These are phyloP conservation scores for Penicillium crustosum DNA, from an alignment of 2,329 filamentous ascomycete genomes.

Conservation along the genomic window DNA sequence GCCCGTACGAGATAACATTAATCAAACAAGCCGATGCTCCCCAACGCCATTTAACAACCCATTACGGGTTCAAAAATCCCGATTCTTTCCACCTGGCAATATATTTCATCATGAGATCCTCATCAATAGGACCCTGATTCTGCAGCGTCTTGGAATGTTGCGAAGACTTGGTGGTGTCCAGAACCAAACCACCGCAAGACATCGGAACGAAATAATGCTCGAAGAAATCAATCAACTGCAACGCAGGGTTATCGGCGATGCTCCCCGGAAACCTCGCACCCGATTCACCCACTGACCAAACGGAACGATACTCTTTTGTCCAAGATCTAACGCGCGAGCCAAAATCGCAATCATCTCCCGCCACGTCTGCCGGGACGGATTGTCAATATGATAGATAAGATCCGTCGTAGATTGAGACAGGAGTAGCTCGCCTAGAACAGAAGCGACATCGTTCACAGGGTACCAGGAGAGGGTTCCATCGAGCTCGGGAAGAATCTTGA, in stretches of 20 bases:
- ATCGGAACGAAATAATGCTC: constrained; percentile 9
- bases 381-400: not conserved
- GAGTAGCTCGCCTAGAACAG: not conserved
- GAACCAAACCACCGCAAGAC: constrained; percentile 13
- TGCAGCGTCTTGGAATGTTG: not conserved
- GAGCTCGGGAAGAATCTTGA: not conserved
- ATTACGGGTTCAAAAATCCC: no score
- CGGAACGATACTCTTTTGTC: not conserved
- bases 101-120: not conserved
- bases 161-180: no score
- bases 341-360: not conserved
- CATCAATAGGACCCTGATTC: not conserved
- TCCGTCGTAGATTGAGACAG: not conserved
- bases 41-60: no score
- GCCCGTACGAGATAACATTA: no score
- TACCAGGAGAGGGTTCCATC: not conserved
- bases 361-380: not conserved
- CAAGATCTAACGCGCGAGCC: not conserved
- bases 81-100: not conserved
- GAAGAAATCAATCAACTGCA: constrained; percentile 4
- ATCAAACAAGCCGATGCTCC: no score
- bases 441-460: not conserved
- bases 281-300: not conserved
- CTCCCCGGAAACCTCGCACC: no score
- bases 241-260: not conserved